A percentile compares a stretch with the other conserved stretches of the same genome.
Evolutionary conservation across 2,329 filamentous ascomycete genomes (phyloP).

Genomic region (Cladosporium cucumerinum): DNA sequence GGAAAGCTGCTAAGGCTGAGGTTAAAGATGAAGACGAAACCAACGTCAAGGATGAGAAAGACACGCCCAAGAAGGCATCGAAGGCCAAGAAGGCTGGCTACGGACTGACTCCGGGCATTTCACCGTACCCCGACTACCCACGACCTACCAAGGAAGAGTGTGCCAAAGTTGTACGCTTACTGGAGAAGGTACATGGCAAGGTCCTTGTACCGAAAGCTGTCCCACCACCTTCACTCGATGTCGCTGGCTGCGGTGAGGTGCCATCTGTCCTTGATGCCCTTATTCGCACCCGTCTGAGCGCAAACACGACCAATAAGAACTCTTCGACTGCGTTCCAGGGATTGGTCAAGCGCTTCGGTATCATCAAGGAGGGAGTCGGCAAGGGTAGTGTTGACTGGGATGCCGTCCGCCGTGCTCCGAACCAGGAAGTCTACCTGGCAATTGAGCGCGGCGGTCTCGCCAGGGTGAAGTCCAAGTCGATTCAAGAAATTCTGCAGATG

Average conservation of each 20-base stretch:
- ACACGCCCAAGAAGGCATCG: conserved; percentile 33
- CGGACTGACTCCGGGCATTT: conserved; percentile 46
- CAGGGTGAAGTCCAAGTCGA: conserved; percentile 66
- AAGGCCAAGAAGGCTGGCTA: conserved; percentile 44
- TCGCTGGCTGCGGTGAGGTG: conserved; percentile 68
- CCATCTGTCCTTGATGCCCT: conserved; percentile 63
- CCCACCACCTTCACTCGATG: conserved; percentile 64
- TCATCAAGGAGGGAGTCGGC: conserved; percentile 59
- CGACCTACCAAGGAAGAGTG: conserved; percentile 68
- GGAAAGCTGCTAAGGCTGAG: conserved; percentile 19
- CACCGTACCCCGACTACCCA: conserved; percentile 66
- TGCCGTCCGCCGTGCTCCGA: conserved; percentile 58
- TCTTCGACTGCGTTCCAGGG: conserved; percentile 65
- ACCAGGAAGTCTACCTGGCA: conserved; percentile 62
- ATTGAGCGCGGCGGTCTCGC: conserved; percentile 70
- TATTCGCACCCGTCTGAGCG: conserved; percentile 60
- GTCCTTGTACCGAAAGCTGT: conserved; percentile 63
- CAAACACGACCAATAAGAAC: conserved; percentile 58
- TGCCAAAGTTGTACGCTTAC: conserved; percentile 62
- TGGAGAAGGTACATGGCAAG: conserved; percentile 64
- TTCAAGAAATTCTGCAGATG: conserved; percentile 70
- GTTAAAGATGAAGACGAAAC: conserved; percentile 14
- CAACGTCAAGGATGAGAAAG: conserved; percentile 22
- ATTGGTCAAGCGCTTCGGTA: conserved; percentile 62
- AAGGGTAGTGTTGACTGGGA: conserved; percentile 75